phyloP scores from a whole-genome alignment of 257 asterid species.

The Leonotis leonurus region DNA sequence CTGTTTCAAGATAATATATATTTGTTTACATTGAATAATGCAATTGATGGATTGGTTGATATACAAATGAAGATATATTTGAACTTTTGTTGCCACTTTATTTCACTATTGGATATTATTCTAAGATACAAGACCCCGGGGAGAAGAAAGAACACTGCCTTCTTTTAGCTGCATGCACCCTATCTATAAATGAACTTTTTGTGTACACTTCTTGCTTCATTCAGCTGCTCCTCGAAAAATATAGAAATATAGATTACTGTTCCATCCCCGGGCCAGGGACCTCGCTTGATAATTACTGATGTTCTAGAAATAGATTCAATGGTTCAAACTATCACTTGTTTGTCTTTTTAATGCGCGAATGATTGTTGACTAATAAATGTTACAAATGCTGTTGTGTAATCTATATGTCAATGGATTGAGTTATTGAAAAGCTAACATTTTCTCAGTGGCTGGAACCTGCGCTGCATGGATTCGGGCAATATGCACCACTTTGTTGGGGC shows the following conservation, averaged over 20 bases:
- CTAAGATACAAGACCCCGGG: neutral
- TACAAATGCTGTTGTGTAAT: neutral
- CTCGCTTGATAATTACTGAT: neutral
- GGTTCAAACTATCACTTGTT: neutral
- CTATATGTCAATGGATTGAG: neutral
- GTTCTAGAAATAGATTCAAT: neutral
- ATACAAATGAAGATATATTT: neutral
- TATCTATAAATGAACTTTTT: neutral
- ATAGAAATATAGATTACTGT: neutral
- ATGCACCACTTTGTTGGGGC: conserved; percentile 97
- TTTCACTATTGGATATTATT: neutral
- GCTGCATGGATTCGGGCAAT: conserved; percentile 93
- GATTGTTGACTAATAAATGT: neutral
- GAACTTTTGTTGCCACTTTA: neutral
- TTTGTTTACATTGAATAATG: neutral
- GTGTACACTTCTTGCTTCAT: neutral
- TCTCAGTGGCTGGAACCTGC: conserved; percentile 83
- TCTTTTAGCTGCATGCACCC: neutral
- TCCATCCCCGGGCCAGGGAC: neutral
- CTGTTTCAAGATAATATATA: neutral
- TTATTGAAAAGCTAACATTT: conserved; percentile 1
- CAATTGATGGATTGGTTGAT: neutral
- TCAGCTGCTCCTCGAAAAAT: neutral
- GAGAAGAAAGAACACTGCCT: neutral
- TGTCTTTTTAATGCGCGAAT: neutral